Evolutionary conservation across 345 rosid species (phyloP).

Genomic region (Rubroshorea leprosula): DNA sequence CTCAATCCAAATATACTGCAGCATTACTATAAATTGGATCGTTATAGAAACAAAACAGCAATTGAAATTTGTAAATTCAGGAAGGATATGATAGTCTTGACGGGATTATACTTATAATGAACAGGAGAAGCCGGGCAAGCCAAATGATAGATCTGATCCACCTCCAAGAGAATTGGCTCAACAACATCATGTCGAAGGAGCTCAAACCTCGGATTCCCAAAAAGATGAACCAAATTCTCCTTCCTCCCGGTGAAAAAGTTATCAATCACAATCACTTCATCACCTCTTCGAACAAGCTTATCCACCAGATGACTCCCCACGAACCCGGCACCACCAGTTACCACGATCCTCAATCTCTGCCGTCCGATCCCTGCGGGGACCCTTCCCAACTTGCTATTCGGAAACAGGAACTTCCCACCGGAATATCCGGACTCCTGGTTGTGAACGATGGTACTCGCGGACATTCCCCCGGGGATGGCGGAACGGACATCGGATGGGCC

Average conservation of each 20-base stretch:
- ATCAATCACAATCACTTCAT: conserved; percentile 92
- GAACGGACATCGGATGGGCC: conserved; percentile 44
- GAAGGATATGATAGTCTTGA: conserved; percentile 97
- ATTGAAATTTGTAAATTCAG: too few relatives aligned
- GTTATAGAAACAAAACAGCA: not conserved
- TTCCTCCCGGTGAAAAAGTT: conserved; percentile 96
- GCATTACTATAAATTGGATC: too few relatives aligned
- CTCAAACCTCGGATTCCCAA: conserved; percentile 85
- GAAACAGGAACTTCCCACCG: not conserved
- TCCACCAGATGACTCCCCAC: conserved; percentile 98
- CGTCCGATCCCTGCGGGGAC: conserved; percentile 69
- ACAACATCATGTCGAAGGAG: conserved; percentile 95
- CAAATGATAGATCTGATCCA: conserved; percentile 97
- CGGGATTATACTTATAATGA: conserved; percentile 90
- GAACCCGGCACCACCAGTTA: conserved; percentile 96
- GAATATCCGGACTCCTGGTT: conserved; percentile 9
- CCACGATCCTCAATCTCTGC: conserved; percentile 72
- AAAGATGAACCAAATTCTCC: conserved; percentile 77
- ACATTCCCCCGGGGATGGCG: conserved; percentile 14
- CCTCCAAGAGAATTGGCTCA: conserved; percentile 91
- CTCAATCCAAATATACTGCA: not conserved
- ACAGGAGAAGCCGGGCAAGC: conserved; percentile 99
- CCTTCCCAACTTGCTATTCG: conserved; percentile 33
- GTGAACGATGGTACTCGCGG: conserved; percentile 5
- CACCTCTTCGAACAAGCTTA: conserved; percentile 80